Base-by-base conservation (phyloP, 1,139 yeast species). In the Debaryomyces psychrophilus region DNA sequence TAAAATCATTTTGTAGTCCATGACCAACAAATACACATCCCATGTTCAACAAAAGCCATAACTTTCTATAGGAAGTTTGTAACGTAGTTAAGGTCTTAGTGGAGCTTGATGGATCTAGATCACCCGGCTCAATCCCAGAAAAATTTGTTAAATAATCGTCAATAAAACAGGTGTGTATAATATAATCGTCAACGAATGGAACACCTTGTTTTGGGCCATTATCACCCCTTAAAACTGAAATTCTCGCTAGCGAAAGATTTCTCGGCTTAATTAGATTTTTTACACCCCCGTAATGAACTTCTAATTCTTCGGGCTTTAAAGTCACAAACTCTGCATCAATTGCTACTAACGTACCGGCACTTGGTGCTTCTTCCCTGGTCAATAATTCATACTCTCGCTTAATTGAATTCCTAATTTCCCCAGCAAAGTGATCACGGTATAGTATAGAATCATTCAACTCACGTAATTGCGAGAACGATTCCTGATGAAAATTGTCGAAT, bases 281-380 rank as follows among this genome's bases (percentile, higher is more conserved):
- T 5, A 76, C 60, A 0, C 98, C 98, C 51, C 81, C 82, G 43
- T 64, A 69, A 45, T 83, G 78, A 41, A 93, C 80, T 59, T 92
- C 98, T 37, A 83, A 79, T 53, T 86, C 84, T 56, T 92, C 98
- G 5, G 88, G 89, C 46, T 83, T 82, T 31, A 92, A 64, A 39
- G 85, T 81, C 5, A 95, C 98, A 72, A 95, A 95, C 64, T 95
- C 99, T 0, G 99, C 98, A 71, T 95, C 99, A 47, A 95, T 86
- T 0, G 99, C 99, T 14, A 92, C 84, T 35, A 90, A 65, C 1
- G 89, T 74, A 0, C 97, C 97, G 0, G 85, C 79, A 22, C 60
- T 58, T 2, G 97, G 95, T 0, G 90, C 88, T 57, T 87, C 93
- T 39, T 77, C 76, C 17, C 68, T 65, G 0, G 90, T 82, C 45